Percentiles rank a stretch among this genome's conserved stretches.
Evolutionary conservation across 352 stramenopile genomes (phyloP).

Genomic region (Bremia lactucae): DNA sequence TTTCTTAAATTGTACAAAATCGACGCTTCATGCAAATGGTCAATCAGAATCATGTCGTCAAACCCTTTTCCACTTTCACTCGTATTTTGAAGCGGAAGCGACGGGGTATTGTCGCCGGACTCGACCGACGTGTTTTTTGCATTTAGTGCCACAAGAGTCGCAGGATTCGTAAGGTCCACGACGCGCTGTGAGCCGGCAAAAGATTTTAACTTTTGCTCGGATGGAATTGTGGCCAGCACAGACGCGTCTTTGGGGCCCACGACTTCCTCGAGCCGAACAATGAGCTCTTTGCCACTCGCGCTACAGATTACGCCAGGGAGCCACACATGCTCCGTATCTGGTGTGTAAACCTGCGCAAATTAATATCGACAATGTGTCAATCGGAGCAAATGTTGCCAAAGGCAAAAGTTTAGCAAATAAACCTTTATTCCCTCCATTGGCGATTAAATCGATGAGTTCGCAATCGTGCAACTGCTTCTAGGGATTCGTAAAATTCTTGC

Average conservation of each 20-base stretch:
- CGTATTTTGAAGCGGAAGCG: conserved; percentile 66
- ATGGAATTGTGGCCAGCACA: conserved; percentile 28
- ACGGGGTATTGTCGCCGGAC: conserved; percentile 14
- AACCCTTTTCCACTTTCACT: conserved; percentile 46
- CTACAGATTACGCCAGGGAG: conserved; percentile 62
- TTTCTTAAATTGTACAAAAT: conserved; percentile 79
- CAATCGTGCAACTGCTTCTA: no score
- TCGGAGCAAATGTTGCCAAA: no score
- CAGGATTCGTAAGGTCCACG: conserved; percentile 43
- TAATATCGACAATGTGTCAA: no score
- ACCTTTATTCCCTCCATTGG: conserved; percentile 59
- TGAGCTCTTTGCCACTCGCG: conserved; percentile 35
- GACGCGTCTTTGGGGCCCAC: conserved; percentile 33
- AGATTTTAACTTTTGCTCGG: conserved; percentile 42
- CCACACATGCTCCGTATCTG: conserved; percentile 71
- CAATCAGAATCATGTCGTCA: conserved; percentile 84
- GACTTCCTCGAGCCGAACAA: conserved; percentile 56
- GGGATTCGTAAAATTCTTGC: no score
- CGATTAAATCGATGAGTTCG: no score
- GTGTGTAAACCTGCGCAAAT: conserved; percentile 45
- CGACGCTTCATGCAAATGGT: conserved; percentile 77
- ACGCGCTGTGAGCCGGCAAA: conserved; percentile 42
- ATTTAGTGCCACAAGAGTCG: conserved; percentile 45
- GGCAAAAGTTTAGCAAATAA: neutral
- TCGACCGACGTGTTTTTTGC: conserved; percentile 56